Conservation (phyloP, 257 asterid species). For the Scutellaria galericulata region DNA sequence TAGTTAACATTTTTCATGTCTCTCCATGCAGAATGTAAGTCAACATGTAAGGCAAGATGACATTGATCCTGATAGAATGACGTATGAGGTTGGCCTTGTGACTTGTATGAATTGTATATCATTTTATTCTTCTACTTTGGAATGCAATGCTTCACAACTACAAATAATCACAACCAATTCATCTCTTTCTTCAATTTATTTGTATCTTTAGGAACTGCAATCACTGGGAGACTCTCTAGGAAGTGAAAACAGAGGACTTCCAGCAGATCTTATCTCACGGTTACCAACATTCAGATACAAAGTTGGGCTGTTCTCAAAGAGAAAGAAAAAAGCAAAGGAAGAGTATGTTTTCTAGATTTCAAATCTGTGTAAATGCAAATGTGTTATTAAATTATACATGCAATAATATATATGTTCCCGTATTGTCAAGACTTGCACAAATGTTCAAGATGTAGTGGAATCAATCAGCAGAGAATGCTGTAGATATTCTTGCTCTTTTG, state of each 20-base stretch:
- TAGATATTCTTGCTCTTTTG: background rate
- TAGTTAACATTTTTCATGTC: slow-evolving; percentile 15
- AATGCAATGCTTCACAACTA: slow-evolving; percentile 20
- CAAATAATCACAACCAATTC: background rate
- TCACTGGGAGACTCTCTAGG: slow-evolving; percentile 80
- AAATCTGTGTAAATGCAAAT: background rate
- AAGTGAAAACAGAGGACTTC: slow-evolving; percentile 73
- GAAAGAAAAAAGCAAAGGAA: slow-evolving; percentile 48
- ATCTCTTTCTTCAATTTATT: slow-evolving; percentile 9
- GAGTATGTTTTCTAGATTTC: slow-evolving; percentile 44
- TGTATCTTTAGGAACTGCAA: slow-evolving; percentile 69
- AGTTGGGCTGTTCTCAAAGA: slow-evolving; percentile 61
- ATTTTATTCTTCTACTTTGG: background rate
- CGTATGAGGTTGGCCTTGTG: slow-evolving; percentile 71
- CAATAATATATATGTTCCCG: background rate
- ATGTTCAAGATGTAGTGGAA: background rate
- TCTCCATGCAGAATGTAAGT: slow-evolving; percentile 49
- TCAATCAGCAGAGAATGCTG: no score
- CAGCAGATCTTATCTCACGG: slow-evolving; percentile 67
- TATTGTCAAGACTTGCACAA: background rate
- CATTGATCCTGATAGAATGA: slow-evolving; percentile 79
- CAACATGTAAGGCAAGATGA: slow-evolving; percentile 58
- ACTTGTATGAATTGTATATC: slow-evolving; percentile 14
- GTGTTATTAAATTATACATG: slow-evolving; percentile 13
- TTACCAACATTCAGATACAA: slow-evolving; percentile 78